These are phyloP conservation scores for Ophiostoma tasmaniense DNA, from an alignment of 2,329 filamentous ascomycete genomes.

Conservation along the genomic window DNA sequence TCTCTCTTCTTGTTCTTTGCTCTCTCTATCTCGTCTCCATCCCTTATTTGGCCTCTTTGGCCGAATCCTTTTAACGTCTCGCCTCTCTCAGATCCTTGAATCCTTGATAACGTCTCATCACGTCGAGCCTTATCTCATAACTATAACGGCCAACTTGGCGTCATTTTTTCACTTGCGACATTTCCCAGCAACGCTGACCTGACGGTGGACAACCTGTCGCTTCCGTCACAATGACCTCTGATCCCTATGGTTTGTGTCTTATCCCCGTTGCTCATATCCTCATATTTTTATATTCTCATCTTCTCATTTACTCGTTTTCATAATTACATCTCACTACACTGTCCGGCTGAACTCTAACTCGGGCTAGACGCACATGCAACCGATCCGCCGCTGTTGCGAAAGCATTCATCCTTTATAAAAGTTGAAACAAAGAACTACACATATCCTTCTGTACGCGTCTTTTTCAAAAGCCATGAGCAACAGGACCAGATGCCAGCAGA, in stretches of 20 bases:
- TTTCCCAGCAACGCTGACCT: background rate
- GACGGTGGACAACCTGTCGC: background rate
- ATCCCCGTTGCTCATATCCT: background rate
- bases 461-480: slow-evolving; percentile 75
- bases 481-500: slow-evolving; percentile 68
- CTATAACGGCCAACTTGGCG: background rate
- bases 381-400: slow-evolving; percentile 72
- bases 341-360: background rate
- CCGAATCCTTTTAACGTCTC: background rate
- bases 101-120: background rate
- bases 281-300: no score
- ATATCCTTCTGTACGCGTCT: slow-evolving; percentile 72
- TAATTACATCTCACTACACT: no score
- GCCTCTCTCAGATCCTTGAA: background rate
- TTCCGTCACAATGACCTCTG: background rate
- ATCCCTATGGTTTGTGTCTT: background rate
- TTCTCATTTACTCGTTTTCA: no score
- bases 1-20: background rate
- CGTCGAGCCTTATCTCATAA: background rate
- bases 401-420: slow-evolving; percentile 61
- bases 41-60: background rate
- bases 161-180: background rate
- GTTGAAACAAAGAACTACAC: slow-evolving; percentile 64
- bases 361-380: slow-evolving; percentile 39
- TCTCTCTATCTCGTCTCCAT: background rate